phyloP scores from a whole-genome alignment of 2,329 filamentous ascomycete genomes.

The Trichoderma atrobrunneum region DNA sequence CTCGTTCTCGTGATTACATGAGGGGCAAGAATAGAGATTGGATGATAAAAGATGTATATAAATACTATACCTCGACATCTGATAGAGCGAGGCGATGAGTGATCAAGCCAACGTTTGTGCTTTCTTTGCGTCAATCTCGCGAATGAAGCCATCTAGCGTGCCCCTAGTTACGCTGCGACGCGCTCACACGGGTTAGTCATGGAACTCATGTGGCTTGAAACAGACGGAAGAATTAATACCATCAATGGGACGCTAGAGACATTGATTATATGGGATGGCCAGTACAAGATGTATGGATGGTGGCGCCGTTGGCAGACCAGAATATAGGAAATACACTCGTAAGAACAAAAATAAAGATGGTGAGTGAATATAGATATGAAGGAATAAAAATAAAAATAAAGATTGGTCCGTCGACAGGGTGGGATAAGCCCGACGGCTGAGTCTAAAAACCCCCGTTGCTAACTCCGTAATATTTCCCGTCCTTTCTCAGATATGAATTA shows the following conservation, averaged over 20 bases:
- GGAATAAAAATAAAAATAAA: not conserved
- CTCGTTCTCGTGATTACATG: not conserved
- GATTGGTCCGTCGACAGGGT: not conserved
- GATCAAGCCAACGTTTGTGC: not conserved
- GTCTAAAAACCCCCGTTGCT: not conserved
- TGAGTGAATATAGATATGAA: not conserved
- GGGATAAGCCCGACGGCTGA: not conserved
- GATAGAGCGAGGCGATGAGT: not conserved
- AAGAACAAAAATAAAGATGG: not conserved
- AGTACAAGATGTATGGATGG: not conserved
- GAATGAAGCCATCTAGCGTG: not conserved
- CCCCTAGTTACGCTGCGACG: not conserved
- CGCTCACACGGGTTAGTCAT: not conserved
- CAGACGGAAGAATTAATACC: not conserved
- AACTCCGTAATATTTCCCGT: not conserved
- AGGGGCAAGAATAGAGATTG: not conserved
- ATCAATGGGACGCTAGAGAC: not conserved
- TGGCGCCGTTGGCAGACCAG: not conserved
- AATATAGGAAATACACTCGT: not conserved
- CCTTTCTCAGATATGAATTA: not conserved
- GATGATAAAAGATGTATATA: not conserved
- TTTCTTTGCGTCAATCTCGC: not conserved
- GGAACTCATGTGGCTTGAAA: not conserved
- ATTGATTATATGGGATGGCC: not conserved
- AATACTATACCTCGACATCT: not conserved